Conservation (phyloP, 1,284 basidiomycete genomes). For the Somion occarium region DNA sequence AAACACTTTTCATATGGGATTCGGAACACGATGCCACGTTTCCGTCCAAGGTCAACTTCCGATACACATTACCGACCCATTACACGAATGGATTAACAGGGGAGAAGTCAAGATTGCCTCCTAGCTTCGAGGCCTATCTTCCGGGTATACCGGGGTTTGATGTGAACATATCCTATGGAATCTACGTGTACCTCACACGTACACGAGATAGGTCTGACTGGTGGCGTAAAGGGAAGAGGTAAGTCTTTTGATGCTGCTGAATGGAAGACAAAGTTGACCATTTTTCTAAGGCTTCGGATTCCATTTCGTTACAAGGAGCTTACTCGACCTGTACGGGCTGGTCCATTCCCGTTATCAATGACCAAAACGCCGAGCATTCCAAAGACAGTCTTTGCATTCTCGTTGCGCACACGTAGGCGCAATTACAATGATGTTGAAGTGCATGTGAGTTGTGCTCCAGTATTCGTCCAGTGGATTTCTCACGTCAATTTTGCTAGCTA, state of each 20-base stretch:
- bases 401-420: slow-evolving; percentile 12
- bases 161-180: slow-evolving; percentile 53
- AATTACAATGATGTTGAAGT: slow-evolving; percentile 15
- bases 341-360: slow-evolving; percentile 17
- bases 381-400: slow-evolving; percentile 20
- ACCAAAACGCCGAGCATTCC: slow-evolving; percentile 14
- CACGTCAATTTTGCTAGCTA: slow-evolving; percentile 16
- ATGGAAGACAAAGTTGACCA: not conserved
- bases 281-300: slow-evolving; percentile 10
- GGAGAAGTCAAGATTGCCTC: slow-evolving; percentile 43
- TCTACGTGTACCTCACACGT: slow-evolving; percentile 28
- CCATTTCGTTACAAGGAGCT: slow-evolving; percentile 17
- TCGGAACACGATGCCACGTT: slow-evolving; percentile 17
- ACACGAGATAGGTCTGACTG: slow-evolving; percentile 19
- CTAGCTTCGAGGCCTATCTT: slow-evolving; percentile 56
- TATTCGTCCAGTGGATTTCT: not conserved
- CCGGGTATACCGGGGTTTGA: slow-evolving; percentile 64
- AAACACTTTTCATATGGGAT: slow-evolving; percentile 23
- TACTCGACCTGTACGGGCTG: slow-evolving; percentile 17
- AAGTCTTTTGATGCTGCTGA: not conserved
- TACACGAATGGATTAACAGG: slow-evolving; percentile 16
- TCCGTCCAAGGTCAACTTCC: slow-evolving; percentile 23
- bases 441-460: slow-evolving; percentile 15
- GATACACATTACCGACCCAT: slow-evolving; percentile 22
- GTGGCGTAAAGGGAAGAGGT: slow-evolving; percentile 23